Evolutionary conservation across 1,284 basidiomycete species (phyloP), one percentile per base, ranked within the genome.

Genomic region (Leccinum ponderosum): DNA sequence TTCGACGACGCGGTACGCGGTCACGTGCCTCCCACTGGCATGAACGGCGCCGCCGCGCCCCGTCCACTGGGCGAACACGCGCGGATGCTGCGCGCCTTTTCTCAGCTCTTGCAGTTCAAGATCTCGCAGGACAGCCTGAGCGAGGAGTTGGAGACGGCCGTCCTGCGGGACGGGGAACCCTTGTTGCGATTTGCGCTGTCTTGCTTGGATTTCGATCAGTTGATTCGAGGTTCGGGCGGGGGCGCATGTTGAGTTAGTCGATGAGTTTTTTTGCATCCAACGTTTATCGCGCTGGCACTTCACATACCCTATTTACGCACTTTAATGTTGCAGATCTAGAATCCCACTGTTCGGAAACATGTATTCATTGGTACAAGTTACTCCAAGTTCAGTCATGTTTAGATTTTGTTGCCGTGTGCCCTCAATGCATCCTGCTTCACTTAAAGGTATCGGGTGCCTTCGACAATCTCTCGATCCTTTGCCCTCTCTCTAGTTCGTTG

Each of bases 391-490:
- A 5, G 35, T 55, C 11, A 9, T 2, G 17, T 29, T 72, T 33
- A 73, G 53, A 89, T 87, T 65, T 86, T 87, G 75, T 87, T 89
- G 15, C 6, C 15, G 15, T 15, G 39, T 42, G 7, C 39, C 39
- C 4, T 42, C 61, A 69, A 66, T 58, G 63, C 57, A 25, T 65
- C 69, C 25, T 69, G 76, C 52, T 62, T 72, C 66, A 42, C 67
- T 62, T 62, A 74, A 64, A 65, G 79, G 59, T 67, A 62, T n/a
- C 78, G 76, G 56, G 88, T 65, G 6, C 87, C 87, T 64, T 83
- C 78, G 67, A 85, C 87, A 33, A 84, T 62, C 74, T 88, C 87
- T 48, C 85, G 77, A 73, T 91, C 88, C 65, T 85, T 84, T 1
- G 87, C 87, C 51, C 77, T 68, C 70, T 86, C 87, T n/a, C 88